Evolutionary conservation across 1,284 basidiomycete species (phyloP).

Genomic region (Ceratobasidium sp.): DNA sequence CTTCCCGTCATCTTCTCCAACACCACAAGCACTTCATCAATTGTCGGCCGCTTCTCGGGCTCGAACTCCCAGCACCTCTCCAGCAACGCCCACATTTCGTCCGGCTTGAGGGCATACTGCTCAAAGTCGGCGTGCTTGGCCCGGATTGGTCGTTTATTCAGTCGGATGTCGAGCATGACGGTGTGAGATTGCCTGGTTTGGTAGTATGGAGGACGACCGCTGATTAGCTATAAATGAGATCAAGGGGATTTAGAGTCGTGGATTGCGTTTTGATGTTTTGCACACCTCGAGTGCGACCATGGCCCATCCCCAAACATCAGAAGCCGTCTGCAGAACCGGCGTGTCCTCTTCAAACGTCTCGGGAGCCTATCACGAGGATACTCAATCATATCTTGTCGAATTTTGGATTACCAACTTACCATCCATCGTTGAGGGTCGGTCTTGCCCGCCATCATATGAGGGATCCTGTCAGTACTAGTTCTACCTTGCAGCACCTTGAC

Average conservation of each 20-base stretch:
- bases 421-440: constrained; percentile 35
- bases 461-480: not conserved
- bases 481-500: not conserved
- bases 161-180: not conserved
- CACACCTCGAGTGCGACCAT: constrained; percentile 38
- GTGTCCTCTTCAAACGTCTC: constrained; percentile 24
- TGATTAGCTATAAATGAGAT: constrained; percentile 1
- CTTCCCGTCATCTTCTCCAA: constrained; percentile 1
- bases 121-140: constrained; percentile 21
- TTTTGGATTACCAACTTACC: constrained; percentile 1
- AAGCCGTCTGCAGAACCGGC: constrained; percentile 11
- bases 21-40: constrained; percentile 11
- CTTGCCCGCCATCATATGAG: constrained; percentile 37
- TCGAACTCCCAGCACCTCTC: too few relatives aligned
- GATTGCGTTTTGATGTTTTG: not conserved
- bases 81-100: too few relatives aligned
- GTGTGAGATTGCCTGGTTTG: not conserved
- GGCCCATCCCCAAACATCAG: constrained; percentile 42
- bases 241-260: not conserved
- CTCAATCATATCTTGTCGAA: not conserved
- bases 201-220: constrained; percentile 5
- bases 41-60: constrained; percentile 12
- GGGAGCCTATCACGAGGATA: not conserved
- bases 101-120: constrained; percentile 15
- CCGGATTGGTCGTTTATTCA: not conserved